These are phyloP conservation scores for Geranium rotundifolium DNA, from an alignment of 345 rosid genomes.

Conservation along the genomic window DNA sequence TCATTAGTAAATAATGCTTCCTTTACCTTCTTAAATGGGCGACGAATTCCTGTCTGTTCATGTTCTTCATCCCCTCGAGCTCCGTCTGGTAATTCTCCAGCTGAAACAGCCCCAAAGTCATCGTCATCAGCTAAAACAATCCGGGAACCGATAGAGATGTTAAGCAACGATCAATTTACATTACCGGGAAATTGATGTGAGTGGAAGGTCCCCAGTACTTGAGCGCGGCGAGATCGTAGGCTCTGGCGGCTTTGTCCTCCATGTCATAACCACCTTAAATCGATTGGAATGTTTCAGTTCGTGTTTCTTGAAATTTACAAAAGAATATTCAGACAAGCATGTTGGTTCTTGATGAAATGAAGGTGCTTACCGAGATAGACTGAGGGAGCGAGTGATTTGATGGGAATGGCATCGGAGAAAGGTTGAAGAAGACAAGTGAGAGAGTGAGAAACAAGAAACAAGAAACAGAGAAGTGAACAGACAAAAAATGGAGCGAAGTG, in stretches of 20 bases:
- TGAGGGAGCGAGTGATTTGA: conserved; percentile 24
- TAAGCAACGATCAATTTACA: too few relatives aligned
- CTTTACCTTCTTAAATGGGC: conserved; percentile 62
- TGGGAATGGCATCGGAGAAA: conserved; percentile 18
- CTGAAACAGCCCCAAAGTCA: conserved; percentile 17
- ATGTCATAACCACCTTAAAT: conserved; percentile 65
- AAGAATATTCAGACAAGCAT: neutral
- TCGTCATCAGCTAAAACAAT: neutral
- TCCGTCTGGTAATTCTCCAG: conserved; percentile 50
- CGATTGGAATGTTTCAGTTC: neutral
- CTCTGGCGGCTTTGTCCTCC: conserved; percentile 81
- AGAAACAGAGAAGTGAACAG: neutral
- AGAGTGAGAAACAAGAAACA: conserved; percentile 14
- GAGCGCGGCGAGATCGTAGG: conserved; percentile 78
- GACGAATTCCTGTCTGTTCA: conserved; percentile 74
- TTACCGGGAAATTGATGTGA: conserved; percentile 63
- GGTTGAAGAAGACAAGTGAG: conserved; percentile 17
- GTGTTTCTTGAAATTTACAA: too few relatives aligned
- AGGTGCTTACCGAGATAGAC: conserved; percentile 58
- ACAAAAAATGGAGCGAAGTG: conserved; percentile 7
- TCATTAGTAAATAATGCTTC: neutral
- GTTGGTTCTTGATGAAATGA: neutral
- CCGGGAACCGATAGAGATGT: neutral
- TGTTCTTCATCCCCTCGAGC: conserved; percentile 64
- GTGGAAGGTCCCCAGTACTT: conserved; percentile 85